phyloP scores from a whole-genome alignment of 1,284 basidiomycete genomes.

The Stereum hirsutum region DNA sequence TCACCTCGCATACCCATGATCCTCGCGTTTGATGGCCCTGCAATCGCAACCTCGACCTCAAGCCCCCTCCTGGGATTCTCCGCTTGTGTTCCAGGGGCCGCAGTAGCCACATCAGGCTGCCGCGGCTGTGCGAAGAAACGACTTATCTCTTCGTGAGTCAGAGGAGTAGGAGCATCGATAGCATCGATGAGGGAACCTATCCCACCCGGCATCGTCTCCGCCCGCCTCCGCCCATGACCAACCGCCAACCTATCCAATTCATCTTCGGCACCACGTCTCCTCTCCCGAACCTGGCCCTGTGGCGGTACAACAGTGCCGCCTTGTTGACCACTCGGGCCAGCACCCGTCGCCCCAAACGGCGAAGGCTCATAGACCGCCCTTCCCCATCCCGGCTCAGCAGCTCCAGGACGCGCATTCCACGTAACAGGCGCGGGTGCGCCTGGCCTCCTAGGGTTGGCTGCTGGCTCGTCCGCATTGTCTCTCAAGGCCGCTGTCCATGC shows the following conservation, averaged over 20 bases:
- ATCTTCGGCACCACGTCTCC: neutral
- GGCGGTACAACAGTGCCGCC: too few relatives aligned
- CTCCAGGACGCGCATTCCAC: slow-evolving; percentile 2
- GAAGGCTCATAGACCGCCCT: slow-evolving; percentile 13
- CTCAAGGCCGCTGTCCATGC: neutral
- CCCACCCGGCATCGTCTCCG: slow-evolving; percentile 29
- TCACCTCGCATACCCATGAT: too few relatives aligned
- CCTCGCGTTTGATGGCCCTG: slow-evolving; percentile 14
- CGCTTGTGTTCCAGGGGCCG: neutral
- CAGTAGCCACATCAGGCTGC: neutral
- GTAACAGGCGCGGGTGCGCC: too few relatives aligned
- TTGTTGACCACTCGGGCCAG: slow-evolving; percentile 1
- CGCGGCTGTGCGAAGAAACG: slow-evolving; percentile 6
- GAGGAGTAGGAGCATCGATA: slow-evolving; percentile 7
- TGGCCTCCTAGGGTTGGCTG: neutral
- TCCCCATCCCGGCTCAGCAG: slow-evolving; percentile 11
- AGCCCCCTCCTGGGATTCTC: neutral
- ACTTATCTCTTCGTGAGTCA: slow-evolving; percentile 3
- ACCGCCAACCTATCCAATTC: too few relatives aligned
- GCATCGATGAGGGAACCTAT: slow-evolving; percentile 18
- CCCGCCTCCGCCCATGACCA: slow-evolving; percentile 23
- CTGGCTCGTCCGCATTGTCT: neutral
- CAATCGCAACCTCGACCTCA: slow-evolving; percentile 8
- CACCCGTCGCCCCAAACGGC: slow-evolving; percentile 8
- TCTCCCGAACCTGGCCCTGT: slow-evolving; percentile 3